Evolutionary conservation across 208 protist species (phyloP).

Genomic region (Trichomonas gallinae): DNA sequence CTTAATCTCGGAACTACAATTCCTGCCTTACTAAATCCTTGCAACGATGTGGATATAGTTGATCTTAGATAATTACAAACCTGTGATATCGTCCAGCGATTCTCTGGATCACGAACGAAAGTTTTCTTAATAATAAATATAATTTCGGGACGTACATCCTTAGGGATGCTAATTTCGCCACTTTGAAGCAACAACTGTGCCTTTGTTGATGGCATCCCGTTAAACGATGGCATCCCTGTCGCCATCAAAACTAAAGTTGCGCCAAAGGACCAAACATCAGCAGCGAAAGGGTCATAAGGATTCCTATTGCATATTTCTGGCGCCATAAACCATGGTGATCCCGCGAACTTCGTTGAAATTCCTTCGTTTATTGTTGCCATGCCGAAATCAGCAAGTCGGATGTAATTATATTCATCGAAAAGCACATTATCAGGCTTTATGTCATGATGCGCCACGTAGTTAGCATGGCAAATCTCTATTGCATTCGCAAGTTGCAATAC

Average conservation of each 20-base stretch:
- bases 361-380: neutral
- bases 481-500: neutral
- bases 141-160: no score
- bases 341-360: neutral
- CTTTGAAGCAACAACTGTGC: no score
- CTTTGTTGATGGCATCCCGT: no score
- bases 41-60: no score
- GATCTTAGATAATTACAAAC: no score
- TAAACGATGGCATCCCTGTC: neutral
- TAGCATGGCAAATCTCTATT: neutral
- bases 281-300: neutral
- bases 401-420: neutral
- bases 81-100: no score
- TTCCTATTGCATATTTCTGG: neutral
- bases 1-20: no score
- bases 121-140: no score
- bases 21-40: no score
- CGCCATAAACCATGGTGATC: neutral
- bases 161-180: no score
- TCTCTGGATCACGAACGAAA: no score
- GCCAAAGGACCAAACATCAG: neutral
- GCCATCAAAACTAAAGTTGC: neutral
- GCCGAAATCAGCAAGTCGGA: neutral
- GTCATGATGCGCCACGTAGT: neutral
- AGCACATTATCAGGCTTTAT: neutral